Conservation (phyloP, 305 asterid genomes). For the Withania somnifera region DNA sequence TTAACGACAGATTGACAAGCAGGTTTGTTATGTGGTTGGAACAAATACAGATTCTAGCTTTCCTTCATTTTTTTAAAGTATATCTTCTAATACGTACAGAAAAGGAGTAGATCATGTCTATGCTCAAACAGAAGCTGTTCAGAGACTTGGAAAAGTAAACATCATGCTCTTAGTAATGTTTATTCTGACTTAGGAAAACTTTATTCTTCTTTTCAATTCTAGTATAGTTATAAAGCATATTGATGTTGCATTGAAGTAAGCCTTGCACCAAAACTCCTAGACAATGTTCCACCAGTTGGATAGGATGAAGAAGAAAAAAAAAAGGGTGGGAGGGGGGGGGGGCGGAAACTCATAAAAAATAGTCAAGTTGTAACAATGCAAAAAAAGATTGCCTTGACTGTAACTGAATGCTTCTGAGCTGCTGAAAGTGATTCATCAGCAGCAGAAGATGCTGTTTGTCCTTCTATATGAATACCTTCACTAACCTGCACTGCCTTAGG, state of each 20-base stretch:
- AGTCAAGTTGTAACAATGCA: neutral
- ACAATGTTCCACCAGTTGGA: neutral
- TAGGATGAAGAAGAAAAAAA: neutral
- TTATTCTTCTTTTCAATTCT: neutral
- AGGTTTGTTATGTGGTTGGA: neutral
- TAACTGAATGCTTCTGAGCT: conserved; percentile 37
- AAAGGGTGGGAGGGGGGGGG: too few relatives aligned
- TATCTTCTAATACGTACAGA: neutral
- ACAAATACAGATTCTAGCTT: neutral
- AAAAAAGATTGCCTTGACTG: conserved; percentile 40
- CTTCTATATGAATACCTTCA: conserved; percentile 15
- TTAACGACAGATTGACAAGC: neutral
- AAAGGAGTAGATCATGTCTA: neutral
- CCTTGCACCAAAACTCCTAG: neutral
- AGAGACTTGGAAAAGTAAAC: neutral
- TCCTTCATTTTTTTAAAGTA: neutral
- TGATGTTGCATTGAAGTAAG: neutral
- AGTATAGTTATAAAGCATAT: neutral
- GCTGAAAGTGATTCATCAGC: conserved; percentile 31
- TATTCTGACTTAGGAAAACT: neutral
- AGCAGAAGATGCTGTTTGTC: conserved; percentile 9
- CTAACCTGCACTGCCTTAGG: conserved; percentile 2
- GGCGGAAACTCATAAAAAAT: neutral
- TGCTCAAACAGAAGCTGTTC: neutral
- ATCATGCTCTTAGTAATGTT: neutral